Conservation (phyloP, 2,329 filamentous ascomycete species). For the Ophiostoma sp. region DNA sequence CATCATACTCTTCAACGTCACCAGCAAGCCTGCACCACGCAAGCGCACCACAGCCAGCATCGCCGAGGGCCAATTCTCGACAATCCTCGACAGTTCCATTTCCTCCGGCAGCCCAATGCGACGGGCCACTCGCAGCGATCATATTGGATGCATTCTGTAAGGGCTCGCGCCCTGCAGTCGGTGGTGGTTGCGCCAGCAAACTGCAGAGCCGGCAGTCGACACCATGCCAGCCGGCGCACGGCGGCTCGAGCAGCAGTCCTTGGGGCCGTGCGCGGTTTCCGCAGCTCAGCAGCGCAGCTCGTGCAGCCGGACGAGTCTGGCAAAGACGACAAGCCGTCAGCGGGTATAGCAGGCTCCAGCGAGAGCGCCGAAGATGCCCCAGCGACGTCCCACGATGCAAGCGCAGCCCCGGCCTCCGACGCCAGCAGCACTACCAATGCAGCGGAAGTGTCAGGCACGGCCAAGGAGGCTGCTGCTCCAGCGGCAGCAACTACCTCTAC, state of each 20-base stretch:
- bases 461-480: not conserved
- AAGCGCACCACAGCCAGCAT: not conserved
- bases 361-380: not conserved
- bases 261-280: constrained; percentile 15
- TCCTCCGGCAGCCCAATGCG: constrained; percentile 13
- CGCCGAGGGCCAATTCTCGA: not conserved
- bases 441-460: not conserved
- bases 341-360: constrained; percentile 8
- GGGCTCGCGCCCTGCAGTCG: constrained; percentile 29
- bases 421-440: not conserved
- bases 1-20: constrained; percentile 8
- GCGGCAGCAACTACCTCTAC: not conserved
- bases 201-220: not conserved
- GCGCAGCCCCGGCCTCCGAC: not conserved
- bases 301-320: not conserved
- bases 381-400: not conserved
- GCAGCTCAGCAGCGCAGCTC: constrained; percentile 13
- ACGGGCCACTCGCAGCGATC: constrained; percentile 10
- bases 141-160: constrained; percentile 30
- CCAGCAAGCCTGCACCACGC: not conserved
- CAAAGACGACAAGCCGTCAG: constrained; percentile 18
- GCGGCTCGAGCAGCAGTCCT: not conserved
- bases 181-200: constrained; percentile 19
- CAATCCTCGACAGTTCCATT: not conserved
- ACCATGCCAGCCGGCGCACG: not conserved